Evolutionary conservation across 495 filamentous ascomycete genomes (phyloP).

Genomic region (Corynascus novoguineensis): DNA sequence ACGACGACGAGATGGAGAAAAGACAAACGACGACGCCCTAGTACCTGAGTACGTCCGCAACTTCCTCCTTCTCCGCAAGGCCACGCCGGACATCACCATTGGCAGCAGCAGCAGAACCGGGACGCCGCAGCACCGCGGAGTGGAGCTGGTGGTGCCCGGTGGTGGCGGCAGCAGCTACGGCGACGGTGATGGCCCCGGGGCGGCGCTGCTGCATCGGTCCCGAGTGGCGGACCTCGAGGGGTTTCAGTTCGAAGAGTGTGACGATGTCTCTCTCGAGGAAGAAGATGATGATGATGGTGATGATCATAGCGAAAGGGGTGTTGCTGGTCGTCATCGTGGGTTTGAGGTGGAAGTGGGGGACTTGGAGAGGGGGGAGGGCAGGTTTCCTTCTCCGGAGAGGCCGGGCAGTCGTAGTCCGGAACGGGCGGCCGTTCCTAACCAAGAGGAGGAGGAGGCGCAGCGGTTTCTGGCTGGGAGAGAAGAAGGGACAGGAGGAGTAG

Average conservation of each 20-base stretch:
- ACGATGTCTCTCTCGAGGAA: too few relatives aligned
- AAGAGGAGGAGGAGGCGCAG: conserved; percentile 9
- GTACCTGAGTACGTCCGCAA: conserved; percentile 45
- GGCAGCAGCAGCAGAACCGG: conserved; percentile 14
- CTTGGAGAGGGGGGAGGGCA: neutral
- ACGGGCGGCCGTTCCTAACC: neutral
- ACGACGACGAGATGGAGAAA: conserved; percentile 7
- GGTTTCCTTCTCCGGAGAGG: too few relatives aligned
- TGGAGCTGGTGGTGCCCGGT: conserved; percentile 18
- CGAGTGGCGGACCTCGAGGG: conserved; percentile 33
- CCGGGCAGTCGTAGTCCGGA: too few relatives aligned
- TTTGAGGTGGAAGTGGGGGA: neutral
- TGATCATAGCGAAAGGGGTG: neutral
- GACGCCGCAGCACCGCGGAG: conserved; percentile 35
- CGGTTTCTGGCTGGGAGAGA: conserved; percentile 7
- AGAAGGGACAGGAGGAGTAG: conserved; percentile 7
- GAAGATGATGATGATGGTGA: neutral
- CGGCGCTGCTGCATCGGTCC: conserved; percentile 27
- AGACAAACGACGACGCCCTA: conserved; percentile 27
- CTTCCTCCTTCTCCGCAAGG: conserved; percentile 38
- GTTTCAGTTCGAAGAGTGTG: conserved; percentile 7
- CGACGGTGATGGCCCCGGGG: too few relatives aligned
- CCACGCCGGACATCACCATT: conserved; percentile 21
- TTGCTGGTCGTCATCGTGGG: too few relatives aligned
- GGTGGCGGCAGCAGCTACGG: too few relatives aligned